Conservation (phyloP, 208 protist species). For the Leishmania martiniquensis region DNA sequence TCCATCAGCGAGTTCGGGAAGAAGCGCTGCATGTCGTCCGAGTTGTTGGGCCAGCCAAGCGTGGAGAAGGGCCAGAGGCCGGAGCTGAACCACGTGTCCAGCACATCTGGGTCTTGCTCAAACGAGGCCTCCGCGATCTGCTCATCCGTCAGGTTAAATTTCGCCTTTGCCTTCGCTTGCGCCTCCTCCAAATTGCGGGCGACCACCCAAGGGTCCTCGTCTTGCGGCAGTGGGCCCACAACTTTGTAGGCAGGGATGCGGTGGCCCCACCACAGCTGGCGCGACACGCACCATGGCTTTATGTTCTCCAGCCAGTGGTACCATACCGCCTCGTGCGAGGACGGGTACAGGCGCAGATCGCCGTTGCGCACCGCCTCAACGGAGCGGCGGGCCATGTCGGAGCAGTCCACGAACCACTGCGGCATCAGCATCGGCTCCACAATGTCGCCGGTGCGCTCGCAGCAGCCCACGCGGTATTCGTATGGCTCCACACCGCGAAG, state of each 20-base stretch:
- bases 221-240: conserved; percentile 23
- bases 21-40: conserved; percentile 94
- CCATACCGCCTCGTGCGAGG: conserved; percentile 94
- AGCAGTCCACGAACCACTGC: conserved; percentile 99
- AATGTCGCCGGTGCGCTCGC: conserved; percentile 98
- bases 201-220: conserved; percentile 94
- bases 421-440: conserved; percentile 99
- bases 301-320: conserved; percentile 97
- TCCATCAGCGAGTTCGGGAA: conserved; percentile 98
- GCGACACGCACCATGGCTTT: conserved; percentile 98
- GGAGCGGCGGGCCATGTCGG: conserved; percentile 81
- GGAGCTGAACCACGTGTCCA: conserved; percentile 99
- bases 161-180: conserved; percentile 71
- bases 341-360: conserved; percentile 95
- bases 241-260: conserved; percentile 99
- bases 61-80: conserved; percentile 99
- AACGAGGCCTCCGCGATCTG: conserved; percentile 62
- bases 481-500: conserved; percentile 92
- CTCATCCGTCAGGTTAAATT: conserved; percentile 81
- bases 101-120: conserved; percentile 99
- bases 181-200: conserved; percentile 95
- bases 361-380: conserved; percentile 89
- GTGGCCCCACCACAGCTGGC: conserved; percentile 99
- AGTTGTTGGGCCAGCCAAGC: conserved; percentile 96
- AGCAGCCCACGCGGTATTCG: conserved; percentile 96